phyloP scores from a whole-genome alignment of 352 stramenopile genomes.

The Globisporangium orthogonon region DNA sequence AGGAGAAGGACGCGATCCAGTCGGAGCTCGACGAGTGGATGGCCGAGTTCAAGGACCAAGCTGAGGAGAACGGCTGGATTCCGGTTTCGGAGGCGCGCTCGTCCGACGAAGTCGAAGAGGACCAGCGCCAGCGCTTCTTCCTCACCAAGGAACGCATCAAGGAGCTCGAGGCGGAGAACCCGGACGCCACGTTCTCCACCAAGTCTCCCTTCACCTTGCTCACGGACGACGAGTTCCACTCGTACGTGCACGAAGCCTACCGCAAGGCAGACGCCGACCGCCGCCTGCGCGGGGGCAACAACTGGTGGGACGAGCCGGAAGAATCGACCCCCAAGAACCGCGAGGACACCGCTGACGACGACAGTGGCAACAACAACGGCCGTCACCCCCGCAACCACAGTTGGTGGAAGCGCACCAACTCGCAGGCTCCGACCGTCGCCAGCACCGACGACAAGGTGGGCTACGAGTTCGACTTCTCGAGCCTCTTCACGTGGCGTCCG shows the following conservation, averaged over 20 bases:
- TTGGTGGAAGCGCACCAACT: neutral
- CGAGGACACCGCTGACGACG: neutral
- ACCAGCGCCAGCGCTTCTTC: slow-evolving; percentile 29
- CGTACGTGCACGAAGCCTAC: slow-evolving; percentile 27
- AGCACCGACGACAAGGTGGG: neutral
- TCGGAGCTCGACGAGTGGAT: slow-evolving; percentile 23
- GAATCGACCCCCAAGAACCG: neutral
- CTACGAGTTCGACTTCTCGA: slow-evolving; percentile 6
- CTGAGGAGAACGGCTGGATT: slow-evolving; percentile 17
- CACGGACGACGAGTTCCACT: slow-evolving; percentile 42
- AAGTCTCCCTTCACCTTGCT: slow-evolving; percentile 51
- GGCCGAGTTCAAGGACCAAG: slow-evolving; percentile 16
- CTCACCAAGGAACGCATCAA: slow-evolving; percentile 38
- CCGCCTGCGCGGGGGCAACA: neutral
- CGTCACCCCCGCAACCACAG: neutral
- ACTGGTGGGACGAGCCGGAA: neutral
- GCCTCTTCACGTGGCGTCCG: slow-evolving; percentile 1
- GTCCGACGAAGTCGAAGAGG: slow-evolving; percentile 12
- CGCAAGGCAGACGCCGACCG: slow-evolving; percentile 1
- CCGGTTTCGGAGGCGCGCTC: slow-evolving; percentile 12
- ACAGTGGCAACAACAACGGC: neutral
- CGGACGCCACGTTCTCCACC: slow-evolving; percentile 37
- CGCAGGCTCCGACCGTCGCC: neutral
- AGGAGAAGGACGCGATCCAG: slow-evolving; percentile 19
- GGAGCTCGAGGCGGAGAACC: slow-evolving; percentile 26